Conservation (phyloP, 768 basidiomycete species). For the Podaxis sp. region DNA sequence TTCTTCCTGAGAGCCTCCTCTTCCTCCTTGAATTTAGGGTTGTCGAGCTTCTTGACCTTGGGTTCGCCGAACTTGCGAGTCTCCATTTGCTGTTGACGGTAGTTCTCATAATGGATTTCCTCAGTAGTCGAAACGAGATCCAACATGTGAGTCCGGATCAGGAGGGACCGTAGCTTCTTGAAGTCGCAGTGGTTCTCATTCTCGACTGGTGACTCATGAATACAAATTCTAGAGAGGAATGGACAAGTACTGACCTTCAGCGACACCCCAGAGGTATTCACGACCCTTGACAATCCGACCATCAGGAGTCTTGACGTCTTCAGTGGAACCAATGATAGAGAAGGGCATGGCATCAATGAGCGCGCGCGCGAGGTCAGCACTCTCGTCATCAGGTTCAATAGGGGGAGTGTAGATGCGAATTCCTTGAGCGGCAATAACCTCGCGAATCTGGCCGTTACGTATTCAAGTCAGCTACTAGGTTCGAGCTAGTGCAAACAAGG, state of each 20-base stretch:
- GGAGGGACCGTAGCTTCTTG: slow-evolving; percentile 91
- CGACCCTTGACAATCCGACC: slow-evolving; percentile 95
- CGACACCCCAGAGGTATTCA: slow-evolving; percentile 99
- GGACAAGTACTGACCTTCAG: slow-evolving; percentile 66
- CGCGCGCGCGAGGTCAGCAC: slow-evolving; percentile 84
- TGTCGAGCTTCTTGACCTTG: slow-evolving; percentile 98
- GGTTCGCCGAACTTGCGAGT: slow-evolving; percentile 98
- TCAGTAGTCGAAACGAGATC: slow-evolving; percentile 96
- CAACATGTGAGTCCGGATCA: slow-evolving; percentile 98
- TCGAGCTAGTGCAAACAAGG: slow-evolving; percentile 9
- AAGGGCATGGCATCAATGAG: slow-evolving; percentile 94
- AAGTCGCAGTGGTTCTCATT: slow-evolving; percentile 99
- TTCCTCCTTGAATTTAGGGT: slow-evolving; percentile 99
- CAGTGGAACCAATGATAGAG: slow-evolving; percentile 96
- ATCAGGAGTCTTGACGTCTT: slow-evolving; percentile 89
- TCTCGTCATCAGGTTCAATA: slow-evolving; percentile 83
- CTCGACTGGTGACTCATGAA: slow-evolving; percentile 60
- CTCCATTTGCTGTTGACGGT: slow-evolving; percentile 99
- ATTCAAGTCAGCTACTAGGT: slow-evolving; percentile 16
- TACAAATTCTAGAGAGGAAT: not conserved
- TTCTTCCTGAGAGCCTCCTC: slow-evolving; percentile 95
- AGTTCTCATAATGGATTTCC: slow-evolving; percentile 96
- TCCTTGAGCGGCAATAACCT: slow-evolving; percentile 86
- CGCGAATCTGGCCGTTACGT: slow-evolving; percentile 61
- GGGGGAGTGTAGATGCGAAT: slow-evolving; percentile 96